Base-by-base conservation (phyloP, 2,329 filamentous ascomycete species). In the Trichothecium sympodiale region DNA sequence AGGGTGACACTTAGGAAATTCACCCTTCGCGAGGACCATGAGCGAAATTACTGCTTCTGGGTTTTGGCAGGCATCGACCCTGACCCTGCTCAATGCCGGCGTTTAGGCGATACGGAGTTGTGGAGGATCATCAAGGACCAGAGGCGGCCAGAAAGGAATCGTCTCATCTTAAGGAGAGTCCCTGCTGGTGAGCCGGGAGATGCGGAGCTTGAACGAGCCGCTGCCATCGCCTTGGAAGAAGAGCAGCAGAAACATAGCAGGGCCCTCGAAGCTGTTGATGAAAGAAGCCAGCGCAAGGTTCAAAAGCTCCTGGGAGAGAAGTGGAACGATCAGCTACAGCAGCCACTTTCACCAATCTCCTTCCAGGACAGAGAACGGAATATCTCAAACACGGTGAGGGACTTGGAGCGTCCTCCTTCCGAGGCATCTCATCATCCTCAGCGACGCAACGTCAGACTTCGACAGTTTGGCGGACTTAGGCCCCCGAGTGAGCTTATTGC, bases 401-500 rank as follows among this genome's bases (percentile, higher is more conserved):
- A 76, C 39, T 56, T 79, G 8, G 74, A 79, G 51, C 63, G 72
- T 5, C 69, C 73, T 8, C 61, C 65, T 3, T 64, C 71, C 5
- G 58, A 57, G 34, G 67, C 70, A n/a, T 51, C 60, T 8, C 56
- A 65, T 12, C 35, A 28, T 32, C 62, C 66, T 31, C 58, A 53
- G 32, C 56, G 51, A 28, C 62, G 62, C 40, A 76, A 75, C 50
- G 64, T 60, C 20, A 67, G 77, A 18, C 65, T 88, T 31, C 78
- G 83, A 44, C 81, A 83, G 44, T 96, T 96, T 60, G 91, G 93
- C 49, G 89, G 89, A 25, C 79, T 91, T 44, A 74, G 91, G 47
- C 91, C 91, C 14, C 91, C 91, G 2, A 96, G 89, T 62, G 91
- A 98, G 64, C 74, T 98, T 54, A 98, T 98, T 53, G 89, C 89